Evolutionary conservation across 2,329 filamentous ascomycete genomes (phyloP), one percentile per base, ranked within the genome.

Genomic region (Fusarium robinianum): DNA sequence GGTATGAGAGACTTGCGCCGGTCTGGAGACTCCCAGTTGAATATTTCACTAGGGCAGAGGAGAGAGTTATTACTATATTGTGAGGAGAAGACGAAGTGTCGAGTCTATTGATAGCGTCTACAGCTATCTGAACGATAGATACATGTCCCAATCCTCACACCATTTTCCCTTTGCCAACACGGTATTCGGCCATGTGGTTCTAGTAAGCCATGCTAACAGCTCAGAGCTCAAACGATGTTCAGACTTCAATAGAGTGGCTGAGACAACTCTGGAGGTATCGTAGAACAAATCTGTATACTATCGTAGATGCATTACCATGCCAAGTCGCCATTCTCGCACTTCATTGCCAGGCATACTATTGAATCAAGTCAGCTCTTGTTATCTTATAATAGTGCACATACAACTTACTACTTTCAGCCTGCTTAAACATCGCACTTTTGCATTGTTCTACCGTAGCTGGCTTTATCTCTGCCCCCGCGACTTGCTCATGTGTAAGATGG

Each of bases 401-500:
- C 18, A 24, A 43, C 39, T 14, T 37, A 43, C 45, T 24, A 8
- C 12, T 16, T 48, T 48, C 45, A 2, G 45, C 45, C 9, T 38
- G 11, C 7, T 29, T 25, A 34, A 38, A 48, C 5, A 35, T 23
- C n/a, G 45, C 29, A 16, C 33, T 48, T 8, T 17, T 43, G 16
- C 45, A 43, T 16, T 48, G 45, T 19, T 48, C 33, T n/a, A 48
- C 30, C 9, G 39, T 31, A 2, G 45, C 39, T 17, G 34, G 45
- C 5, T 35, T 38, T 8, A 48, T 39, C 16, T 43, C 23, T 7
- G 8, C 16, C 7, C 29, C 39, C 29, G 21, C 23, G 5, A 26
- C 6, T 3, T 9, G 22, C 22, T 48, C 45, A 10, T 25, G 16
- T 8, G 26, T 10, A 1, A 34, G 19, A 12, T 48, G 45, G 2